Evolutionary conservation across 179 eudicot species (phyloP), one percentile per base, ranked within the genome.

Genomic region (Corrigiola litoralis): DNA sequence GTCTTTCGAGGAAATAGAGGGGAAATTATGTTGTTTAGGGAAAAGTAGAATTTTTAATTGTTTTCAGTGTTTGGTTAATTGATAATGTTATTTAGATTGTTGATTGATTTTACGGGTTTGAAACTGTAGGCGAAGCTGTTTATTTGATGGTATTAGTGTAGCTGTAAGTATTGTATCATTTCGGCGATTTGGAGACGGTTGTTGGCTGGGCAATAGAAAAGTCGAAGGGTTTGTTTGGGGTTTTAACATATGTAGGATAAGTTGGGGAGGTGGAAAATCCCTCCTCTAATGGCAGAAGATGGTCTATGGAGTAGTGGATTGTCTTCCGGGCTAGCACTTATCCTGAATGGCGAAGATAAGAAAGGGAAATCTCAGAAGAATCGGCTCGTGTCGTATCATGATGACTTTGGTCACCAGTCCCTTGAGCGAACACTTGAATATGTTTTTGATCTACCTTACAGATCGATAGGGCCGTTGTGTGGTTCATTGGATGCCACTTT

Each of bases 381-480:
- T 49, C 90, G 77, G 54, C 78, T 85, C 14, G 76, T 92, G 69
- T 85, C 90, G 0, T 89, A 70, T 67, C 88, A 87, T 66, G 85
- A 89, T 78, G 95, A 83, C 52, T 84, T 92, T 57, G 96, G 95
- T 16, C 96, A 87, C 70, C 95, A 84, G 53, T 87, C 96, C 0
- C 66, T 90, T 48, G 98, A 89, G 72, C 75, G 90, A 14, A 89
- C 98, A 18, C 83, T 92, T 38, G 98, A 89, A 42, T 90, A 89
- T 68, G 67, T 92, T 29, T 89, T 89, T 44, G 82, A 80, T 68
- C 88, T 92, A 40, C 96, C 95, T 17, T 81, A 42, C 63, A 81
- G 76, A 57, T 72, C 90, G 9, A 52, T 92, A 44, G 76, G 68
- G 56, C 72, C 75, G 40, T 50, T 89, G 72, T 70, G 64, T 32